phyloP scores from a whole-genome alignment of 148 eudicot species.

The Suaeda aralocaspica region DNA sequence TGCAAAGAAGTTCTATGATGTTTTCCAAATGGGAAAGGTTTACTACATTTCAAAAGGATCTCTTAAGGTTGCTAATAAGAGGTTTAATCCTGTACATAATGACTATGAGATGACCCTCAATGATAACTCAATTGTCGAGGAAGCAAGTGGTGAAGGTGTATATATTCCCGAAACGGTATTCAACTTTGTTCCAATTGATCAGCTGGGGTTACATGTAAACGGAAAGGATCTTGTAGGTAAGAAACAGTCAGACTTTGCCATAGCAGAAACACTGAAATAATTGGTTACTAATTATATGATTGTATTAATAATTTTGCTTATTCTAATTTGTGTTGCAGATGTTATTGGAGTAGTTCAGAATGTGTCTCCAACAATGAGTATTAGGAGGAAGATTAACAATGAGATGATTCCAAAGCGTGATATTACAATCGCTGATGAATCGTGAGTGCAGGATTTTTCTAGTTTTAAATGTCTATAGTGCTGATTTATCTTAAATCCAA shows the following conservation, averaged over 20 bases:
- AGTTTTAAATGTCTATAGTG: background rate
- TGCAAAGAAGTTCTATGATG: constrained; percentile 84
- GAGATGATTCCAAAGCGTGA: constrained; percentile 89
- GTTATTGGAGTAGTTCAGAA: constrained; percentile 84
- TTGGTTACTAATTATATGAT: background rate
- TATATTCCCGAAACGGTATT: constrained; percentile 78
- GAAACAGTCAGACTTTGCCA: constrained; percentile 5
- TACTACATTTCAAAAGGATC: constrained; percentile 89
- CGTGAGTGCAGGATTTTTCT: constrained; percentile 38
- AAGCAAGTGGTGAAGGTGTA: constrained; percentile 58
- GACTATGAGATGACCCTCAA: constrained; percentile 96
- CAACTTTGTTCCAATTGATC: constrained; percentile 88
- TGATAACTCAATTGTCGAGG: constrained; percentile 81
- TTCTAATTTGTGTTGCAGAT: constrained; percentile 43
- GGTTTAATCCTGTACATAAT: constrained; percentile 79
- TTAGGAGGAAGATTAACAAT: constrained; percentile 67
- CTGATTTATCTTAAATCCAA: constrained; percentile 7
- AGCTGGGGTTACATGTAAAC: constrained; percentile 82
- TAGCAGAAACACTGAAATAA: background rate
- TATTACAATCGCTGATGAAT: constrained; percentile 87
- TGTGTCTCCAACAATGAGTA: constrained; percentile 87
- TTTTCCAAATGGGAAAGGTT: constrained; percentile 79
- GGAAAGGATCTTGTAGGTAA: constrained; percentile 77
- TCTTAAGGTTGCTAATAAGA: constrained; percentile 87
- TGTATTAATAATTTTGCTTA: background rate